phyloP scores from a whole-genome alignment of 2,329 filamentous ascomycete species.

The Teratosphaeria pseudoeucalypti region DNA sequence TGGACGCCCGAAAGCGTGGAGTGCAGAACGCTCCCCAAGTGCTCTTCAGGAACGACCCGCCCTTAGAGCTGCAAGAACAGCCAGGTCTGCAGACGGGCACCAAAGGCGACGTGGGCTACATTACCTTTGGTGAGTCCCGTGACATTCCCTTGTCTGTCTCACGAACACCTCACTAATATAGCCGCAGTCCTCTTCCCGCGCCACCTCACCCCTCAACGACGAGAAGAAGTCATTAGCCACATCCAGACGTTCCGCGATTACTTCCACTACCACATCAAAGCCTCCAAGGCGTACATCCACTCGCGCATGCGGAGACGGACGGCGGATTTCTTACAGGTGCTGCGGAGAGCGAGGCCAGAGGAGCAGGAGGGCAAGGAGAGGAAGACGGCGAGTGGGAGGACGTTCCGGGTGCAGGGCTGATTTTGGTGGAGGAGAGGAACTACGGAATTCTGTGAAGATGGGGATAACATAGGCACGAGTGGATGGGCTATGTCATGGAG shows the following conservation, averaged over 20 bases:
- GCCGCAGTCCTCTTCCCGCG: constrained; percentile 78
- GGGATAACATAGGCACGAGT: neutral
- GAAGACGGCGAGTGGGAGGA: constrained; percentile 93
- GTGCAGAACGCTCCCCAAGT: constrained; percentile 99
- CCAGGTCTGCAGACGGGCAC: constrained; percentile 69
- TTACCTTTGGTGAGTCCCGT: constrained; percentile 72
- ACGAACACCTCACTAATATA: constrained; percentile 5
- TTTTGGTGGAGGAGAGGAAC: neutral
- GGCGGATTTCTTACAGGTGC: constrained; percentile 96
- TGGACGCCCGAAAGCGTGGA: constrained; percentile 84
- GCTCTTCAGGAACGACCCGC: constrained; percentile 87
- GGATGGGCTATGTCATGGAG: neutral
- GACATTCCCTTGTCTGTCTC: neutral
- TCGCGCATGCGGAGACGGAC: constrained; percentile 95
- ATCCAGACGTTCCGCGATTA: constrained; percentile 99
- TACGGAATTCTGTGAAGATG: neutral
- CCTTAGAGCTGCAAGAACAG: constrained; percentile 78
- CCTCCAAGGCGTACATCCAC: constrained; percentile 98
- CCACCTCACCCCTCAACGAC: constrained; percentile 80
- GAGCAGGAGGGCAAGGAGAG: constrained; percentile 84
- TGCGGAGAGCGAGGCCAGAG: constrained; percentile 88
- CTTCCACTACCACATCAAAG: constrained; percentile 99
- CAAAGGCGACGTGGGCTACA: constrained; percentile 85
- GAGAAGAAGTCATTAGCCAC: constrained; percentile 93
- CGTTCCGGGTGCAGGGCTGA: constrained; percentile 58